Percentiles rank a stretch among this genome's conserved stretches.
Conservation (phyloP, 352 stramenopile genomes). For the Phytopythium delawarense region DNA sequence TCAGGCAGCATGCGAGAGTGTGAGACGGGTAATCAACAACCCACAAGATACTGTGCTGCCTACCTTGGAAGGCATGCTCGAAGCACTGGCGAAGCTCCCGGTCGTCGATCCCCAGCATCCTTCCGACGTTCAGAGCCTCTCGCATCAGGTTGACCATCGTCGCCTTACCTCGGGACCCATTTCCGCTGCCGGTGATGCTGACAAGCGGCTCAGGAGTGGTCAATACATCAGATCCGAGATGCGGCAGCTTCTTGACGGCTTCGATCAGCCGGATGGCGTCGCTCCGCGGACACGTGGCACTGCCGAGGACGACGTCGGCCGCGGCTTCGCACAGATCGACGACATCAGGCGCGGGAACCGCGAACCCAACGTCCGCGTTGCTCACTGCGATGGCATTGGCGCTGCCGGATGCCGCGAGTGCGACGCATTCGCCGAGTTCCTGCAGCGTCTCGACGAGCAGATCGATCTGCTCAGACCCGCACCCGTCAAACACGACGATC, state of each 20-base stretch:
- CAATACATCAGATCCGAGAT: neutral
- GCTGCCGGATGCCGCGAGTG: slow-evolving; percentile 33
- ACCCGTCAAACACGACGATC: slow-evolving; percentile 46
- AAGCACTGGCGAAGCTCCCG: slow-evolving; percentile 29
- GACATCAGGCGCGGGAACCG: slow-evolving; percentile 31
- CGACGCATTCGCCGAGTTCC: slow-evolving; percentile 47
- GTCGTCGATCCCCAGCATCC: slow-evolving; percentile 27
- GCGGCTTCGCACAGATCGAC: slow-evolving; percentile 51
- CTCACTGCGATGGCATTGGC: slow-evolving; percentile 40
- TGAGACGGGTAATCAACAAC: neutral
- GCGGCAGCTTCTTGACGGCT: slow-evolving; percentile 32
- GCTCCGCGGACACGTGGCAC: slow-evolving; percentile 33
- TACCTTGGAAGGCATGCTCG: slow-evolving; percentile 16
- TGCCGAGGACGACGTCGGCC: slow-evolving; percentile 36
- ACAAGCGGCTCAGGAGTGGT: neutral
- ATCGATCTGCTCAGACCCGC: slow-evolving; percentile 33
- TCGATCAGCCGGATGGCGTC: slow-evolving; percentile 50
- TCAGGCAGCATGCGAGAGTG: neutral
- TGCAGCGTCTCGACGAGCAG: slow-evolving; percentile 49
- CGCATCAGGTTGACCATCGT: slow-evolving; percentile 31
- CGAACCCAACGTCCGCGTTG: slow-evolving; percentile 46
- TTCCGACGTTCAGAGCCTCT: slow-evolving; percentile 25
- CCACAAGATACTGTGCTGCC: neutral
- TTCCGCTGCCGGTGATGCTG: neutral
- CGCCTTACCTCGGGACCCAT: slow-evolving; percentile 10